Percentiles rank a stretch among this genome's conserved stretches.
phyloP scores from a whole-genome alignment of 73 alveolate genomes.

The Paramecium biaurelia region DNA sequence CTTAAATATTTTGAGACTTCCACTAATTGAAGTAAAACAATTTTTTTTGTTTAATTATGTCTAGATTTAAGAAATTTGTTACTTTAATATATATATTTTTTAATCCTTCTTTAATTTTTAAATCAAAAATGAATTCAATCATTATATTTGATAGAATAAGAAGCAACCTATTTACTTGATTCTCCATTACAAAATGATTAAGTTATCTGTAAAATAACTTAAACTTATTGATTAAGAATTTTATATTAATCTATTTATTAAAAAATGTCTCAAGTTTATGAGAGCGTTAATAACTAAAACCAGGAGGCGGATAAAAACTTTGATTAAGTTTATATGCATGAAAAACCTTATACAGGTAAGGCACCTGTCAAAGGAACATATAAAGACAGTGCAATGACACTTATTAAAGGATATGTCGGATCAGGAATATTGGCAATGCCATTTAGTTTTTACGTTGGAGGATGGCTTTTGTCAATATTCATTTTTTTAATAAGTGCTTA shows the following conservation, averaged over 20 bases:
- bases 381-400: conserved; percentile 26
- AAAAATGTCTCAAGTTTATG: conserved; percentile 4
- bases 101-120: too few species aligned
- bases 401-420: conserved; percentile 61
- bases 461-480: conserved; percentile 44
- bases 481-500: conserved; percentile 25
- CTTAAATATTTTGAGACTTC: too few species aligned
- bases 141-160: too few species aligned
- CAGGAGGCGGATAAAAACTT: neutral
- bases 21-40: too few species aligned
- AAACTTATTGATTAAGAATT: neutral
- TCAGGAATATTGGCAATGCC: conserved; percentile 66
- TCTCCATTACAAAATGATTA: too few species aligned
- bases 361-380: conserved; percentile 10
- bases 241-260: neutral
- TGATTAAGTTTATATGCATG: neutral
- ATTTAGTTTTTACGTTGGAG: conserved; percentile 48
- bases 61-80: too few species aligned
- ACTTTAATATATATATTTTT: too few species aligned
- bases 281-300: neutral
- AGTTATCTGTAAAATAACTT: neutral
- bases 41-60: too few species aligned
- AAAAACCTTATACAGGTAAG: conserved; percentile 18
- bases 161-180: too few species aligned
- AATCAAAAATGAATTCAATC: too few species aligned